Base-by-base conservation (phyloP, 116 monocot species). In the Zostera marina region DNA sequence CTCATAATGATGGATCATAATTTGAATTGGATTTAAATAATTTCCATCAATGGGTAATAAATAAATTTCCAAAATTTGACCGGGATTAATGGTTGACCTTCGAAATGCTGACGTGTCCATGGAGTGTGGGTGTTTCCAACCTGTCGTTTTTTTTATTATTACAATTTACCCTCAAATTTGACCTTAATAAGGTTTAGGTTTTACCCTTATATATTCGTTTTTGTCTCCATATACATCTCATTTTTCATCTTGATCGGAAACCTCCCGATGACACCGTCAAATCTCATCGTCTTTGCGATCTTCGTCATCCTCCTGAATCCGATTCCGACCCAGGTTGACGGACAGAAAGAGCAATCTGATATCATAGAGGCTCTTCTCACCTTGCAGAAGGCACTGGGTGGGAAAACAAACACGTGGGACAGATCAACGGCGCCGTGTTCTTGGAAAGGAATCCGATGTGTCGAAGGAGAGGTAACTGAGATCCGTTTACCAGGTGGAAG, bases 401-500 rank as follows among this genome's bases (percentile, higher is more conserved):
- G 52, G 6, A 53, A 15, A 1, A 53, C 32, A 1, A 45, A 69
- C 1, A 47, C 39, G 4, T 87, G 79, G 79, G 71, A 76, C 64
- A 11, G 61, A 44, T 66, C 72, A 44, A 44, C 48, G 9, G 56
- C 76, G n/a, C 60, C 74, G 5, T 87, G 82, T 71, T 26, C 62
- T 7, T 87, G 79, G 82, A 66, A 10, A 15, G 87, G 87, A 0
- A 74, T 87, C 8, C 0, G 9, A 4, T 87, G 87, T 66, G 53
- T 47, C 10, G 11, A 13, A 59, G 69, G 72, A 44, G 70, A 73
- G 47, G 71, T 87, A 53, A 45, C 63, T 26, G 65, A 40, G 13
- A 71, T 87, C 60, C 82, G 72, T 42, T 74, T 87, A 57, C 87
- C 87, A 9, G 87, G 71, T 63, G 25, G 44, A 4, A 60, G 66